Conservation (phyloP, 768 basidiomycete genomes). For the Tulasnella sp. region DNA sequence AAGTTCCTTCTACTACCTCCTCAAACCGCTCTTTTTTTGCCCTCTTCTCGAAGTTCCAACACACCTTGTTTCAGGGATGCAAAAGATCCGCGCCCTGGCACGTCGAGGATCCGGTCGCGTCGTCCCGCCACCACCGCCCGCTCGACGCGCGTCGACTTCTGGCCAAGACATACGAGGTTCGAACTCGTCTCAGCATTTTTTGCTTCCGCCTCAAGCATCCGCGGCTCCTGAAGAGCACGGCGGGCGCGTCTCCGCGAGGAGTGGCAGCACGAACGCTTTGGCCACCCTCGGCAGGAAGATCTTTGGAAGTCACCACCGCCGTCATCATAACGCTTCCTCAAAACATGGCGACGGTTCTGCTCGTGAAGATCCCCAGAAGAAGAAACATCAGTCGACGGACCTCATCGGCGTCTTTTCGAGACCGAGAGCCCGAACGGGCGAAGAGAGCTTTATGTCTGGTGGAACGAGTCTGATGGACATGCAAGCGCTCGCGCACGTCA, state of each 20-base stretch:
- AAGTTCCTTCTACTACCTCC: not conserved
- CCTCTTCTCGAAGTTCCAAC: not conserved
- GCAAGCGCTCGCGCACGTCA: not conserved
- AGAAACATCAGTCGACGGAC: not conserved
- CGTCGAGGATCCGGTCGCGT: not conserved
- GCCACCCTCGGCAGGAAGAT: not conserved
- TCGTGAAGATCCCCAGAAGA: not conserved
- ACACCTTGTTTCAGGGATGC: not conserved
- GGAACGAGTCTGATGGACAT: conserved; percentile 2
- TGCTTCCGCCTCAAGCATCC: not conserved
- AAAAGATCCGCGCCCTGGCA: not conserved
- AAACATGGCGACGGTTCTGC: not conserved
- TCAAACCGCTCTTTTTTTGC: not conserved
- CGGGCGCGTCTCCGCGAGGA: not conserved
- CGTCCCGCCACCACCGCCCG: not conserved
- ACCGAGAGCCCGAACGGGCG: not conserved
- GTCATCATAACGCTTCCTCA: too few species aligned
- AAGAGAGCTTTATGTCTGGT: not conserved
- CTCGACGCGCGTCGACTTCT: not conserved
- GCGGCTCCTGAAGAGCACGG: not conserved
- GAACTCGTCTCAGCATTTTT: not conserved
- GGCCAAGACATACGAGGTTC: not conserved
- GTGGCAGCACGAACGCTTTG: not conserved
- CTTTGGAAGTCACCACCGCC: not conserved
- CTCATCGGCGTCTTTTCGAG: not conserved